Percentiles rank a stretch among this genome's conserved stretches.
These are phyloP conservation scores for Podospora comata DNA, from an alignment of 495 filamentous ascomycete genomes.

Conservation along the genomic window DNA sequence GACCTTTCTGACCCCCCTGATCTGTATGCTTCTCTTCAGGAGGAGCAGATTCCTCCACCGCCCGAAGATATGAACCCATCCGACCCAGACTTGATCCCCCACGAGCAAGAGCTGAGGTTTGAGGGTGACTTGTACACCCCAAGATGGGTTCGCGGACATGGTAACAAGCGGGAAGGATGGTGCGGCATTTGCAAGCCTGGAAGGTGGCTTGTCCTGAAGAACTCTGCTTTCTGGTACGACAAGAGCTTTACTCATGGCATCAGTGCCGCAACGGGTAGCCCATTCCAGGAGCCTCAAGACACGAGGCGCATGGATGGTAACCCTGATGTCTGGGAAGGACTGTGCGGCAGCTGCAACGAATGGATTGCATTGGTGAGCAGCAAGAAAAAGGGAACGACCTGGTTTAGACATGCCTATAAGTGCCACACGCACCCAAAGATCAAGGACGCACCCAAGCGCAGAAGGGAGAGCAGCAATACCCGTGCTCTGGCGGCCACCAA, in stretches of 20 bases:
- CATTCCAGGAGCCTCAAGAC: slow-evolving; percentile 69
- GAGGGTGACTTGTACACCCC: slow-evolving; percentile 77
- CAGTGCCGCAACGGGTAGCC: slow-evolving; percentile 68
- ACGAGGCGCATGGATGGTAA: slow-evolving; percentile 74
- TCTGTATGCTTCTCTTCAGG: slow-evolving; percentile 65
- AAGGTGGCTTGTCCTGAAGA: slow-evolving; percentile 77
- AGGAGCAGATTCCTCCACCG: slow-evolving; percentile 65
- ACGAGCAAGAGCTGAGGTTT: slow-evolving; percentile 74
- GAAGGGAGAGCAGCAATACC: slow-evolving; percentile 60
- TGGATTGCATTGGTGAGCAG: slow-evolving; percentile 77
- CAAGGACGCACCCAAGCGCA: slow-evolving; percentile 67
- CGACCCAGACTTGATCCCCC: slow-evolving; percentile 65
- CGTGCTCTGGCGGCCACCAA: slow-evolving; percentile 35
- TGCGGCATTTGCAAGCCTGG: slow-evolving; percentile 81
- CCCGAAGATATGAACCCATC: slow-evolving; percentile 71
- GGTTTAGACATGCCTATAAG: slow-evolving; percentile 84
- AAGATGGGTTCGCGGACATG: slow-evolving; percentile 72
- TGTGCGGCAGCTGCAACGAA: slow-evolving; percentile 72
- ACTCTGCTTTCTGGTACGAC: slow-evolving; percentile 84
- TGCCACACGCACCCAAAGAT: slow-evolving; percentile 73
- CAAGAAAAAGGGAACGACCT: slow-evolving; percentile 83
- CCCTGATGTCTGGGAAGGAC: slow-evolving; percentile 75
- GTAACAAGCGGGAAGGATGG: slow-evolving; percentile 81
- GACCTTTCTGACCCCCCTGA: slow-evolving; percentile 69
- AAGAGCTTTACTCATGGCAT: slow-evolving; percentile 80